Evolutionary conservation across 2,329 filamentous ascomycete species (phyloP).

Genomic region (Stagonosporopsis cucurbitacearum): DNA sequence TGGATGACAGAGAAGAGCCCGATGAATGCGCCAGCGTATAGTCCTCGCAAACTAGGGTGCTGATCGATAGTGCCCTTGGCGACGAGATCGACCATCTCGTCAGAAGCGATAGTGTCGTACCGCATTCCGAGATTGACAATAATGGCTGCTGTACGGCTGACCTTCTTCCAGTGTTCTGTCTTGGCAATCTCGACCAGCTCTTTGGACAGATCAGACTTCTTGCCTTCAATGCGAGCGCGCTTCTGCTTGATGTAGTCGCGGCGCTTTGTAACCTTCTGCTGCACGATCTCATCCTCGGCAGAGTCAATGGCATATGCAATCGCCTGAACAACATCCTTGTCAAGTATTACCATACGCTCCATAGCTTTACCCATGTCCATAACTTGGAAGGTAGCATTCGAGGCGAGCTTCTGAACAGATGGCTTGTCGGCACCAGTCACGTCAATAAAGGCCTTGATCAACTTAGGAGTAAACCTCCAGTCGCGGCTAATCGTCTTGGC

Average conservation of each 20-base stretch:
- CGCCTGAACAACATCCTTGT: slow-evolving; percentile 71
- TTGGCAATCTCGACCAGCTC: slow-evolving; percentile 81
- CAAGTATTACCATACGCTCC: slow-evolving; percentile 83
- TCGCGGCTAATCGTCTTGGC: slow-evolving; percentile 87
- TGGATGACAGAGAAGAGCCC: slow-evolving; percentile 82
- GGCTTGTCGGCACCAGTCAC: slow-evolving; percentile 90
- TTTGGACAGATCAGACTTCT: slow-evolving; percentile 79
- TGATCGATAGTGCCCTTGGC: slow-evolving; percentile 84
- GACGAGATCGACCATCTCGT: slow-evolving; percentile 82
- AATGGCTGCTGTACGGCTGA: slow-evolving; percentile 86
- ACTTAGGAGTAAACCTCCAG: slow-evolving; percentile 91
- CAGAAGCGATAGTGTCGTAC: slow-evolving; percentile 85
- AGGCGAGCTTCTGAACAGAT: slow-evolving; percentile 88
- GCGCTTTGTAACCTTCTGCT: slow-evolving; percentile 67
- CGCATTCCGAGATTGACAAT: slow-evolving; percentile 88
- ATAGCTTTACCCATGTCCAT: slow-evolving; percentile 91
- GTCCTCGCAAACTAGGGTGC: slow-evolving; percentile 81
- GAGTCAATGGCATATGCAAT: slow-evolving; percentile 57
- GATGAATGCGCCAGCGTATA: slow-evolving; percentile 82
- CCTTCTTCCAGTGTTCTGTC: slow-evolving; percentile 94
- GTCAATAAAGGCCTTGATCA: slow-evolving; percentile 88
- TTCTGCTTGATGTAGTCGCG: slow-evolving; percentile 77
- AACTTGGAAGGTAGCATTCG: slow-evolving; percentile 80
- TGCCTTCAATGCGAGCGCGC: slow-evolving; percentile 77
- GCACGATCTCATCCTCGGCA: slow-evolving; percentile 62